Evolutionary conservation across 345 rosid genomes (phyloP).

Genomic region (Jatropha curcas): DNA sequence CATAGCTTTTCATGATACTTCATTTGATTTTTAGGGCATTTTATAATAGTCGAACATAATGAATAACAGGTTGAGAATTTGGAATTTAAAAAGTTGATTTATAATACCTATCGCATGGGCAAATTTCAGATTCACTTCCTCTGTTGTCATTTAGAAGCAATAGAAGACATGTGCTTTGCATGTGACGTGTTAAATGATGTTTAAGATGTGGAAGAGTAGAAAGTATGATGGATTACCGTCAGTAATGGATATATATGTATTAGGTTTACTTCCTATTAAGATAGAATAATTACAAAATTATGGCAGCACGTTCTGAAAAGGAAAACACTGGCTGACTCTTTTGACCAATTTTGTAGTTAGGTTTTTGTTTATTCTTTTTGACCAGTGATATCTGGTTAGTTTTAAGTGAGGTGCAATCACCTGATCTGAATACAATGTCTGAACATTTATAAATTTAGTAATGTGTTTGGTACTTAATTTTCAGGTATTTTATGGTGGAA

Average conservation of each 20-base stretch:
- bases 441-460: not conserved
- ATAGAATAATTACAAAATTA: not conserved
- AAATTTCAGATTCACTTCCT: not conserved
- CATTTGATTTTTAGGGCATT: not conserved
- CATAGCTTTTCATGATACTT: not conserved
- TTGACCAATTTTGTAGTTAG: not conserved
- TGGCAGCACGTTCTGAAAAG: not conserved
- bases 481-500: not conserved
- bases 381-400: not conserved
- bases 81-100: conserved; percentile 6
- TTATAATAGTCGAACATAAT: not conserved
- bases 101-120: not conserved
- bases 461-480: not conserved
- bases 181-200: not conserved
- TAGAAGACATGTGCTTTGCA: not conserved
- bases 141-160: not conserved
- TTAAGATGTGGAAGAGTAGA: not conserved
- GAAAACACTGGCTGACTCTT: not conserved
- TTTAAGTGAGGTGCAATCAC: not conserved
- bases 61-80: not conserved
- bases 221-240: not conserved
- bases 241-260: not conserved
- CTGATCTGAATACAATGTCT: not conserved
- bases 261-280: not conserved
- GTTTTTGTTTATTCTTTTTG: not conserved